These are phyloP conservation scores for Hypoxylon trugodes DNA, from an alignment of 495 filamentous ascomycete genomes.

Conservation along the genomic window DNA sequence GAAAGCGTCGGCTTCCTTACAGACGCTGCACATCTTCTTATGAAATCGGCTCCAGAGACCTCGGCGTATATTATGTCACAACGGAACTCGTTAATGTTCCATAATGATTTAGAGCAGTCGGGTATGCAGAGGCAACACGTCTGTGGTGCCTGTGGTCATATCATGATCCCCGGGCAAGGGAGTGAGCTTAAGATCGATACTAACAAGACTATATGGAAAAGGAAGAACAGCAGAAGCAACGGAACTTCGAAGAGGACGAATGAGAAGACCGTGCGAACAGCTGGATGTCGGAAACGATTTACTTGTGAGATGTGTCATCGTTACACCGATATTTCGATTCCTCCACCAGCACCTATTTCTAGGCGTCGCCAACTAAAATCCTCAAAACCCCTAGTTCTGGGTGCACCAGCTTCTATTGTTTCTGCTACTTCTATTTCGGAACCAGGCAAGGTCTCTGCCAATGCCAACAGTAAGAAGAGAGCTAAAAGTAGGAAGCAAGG, in stretches of 20 bases:
- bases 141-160: constrained; percentile 62
- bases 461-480: constrained; percentile 62
- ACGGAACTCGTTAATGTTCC: constrained; percentile 52
- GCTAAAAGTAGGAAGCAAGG: constrained; percentile 63
- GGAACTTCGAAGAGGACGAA: not conserved
- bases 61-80: constrained; percentile 60
- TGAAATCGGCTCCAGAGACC: constrained; percentile 53
- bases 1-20: constrained; percentile 53
- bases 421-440: constrained; percentile 1
- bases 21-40: constrained; percentile 60
- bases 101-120: constrained; percentile 50
- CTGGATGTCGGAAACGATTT: constrained; percentile 49
- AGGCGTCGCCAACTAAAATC: constrained; percentile 34
- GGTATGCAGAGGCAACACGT: constrained; percentile 56
- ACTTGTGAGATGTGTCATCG: constrained; percentile 55
- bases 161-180: constrained; percentile 56
- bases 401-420: not conserved
- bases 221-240: constrained; percentile 9
- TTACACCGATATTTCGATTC: constrained; percentile 50
- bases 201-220: constrained; percentile 31
- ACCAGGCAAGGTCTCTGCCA: constrained; percentile 43
- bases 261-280: not conserved
- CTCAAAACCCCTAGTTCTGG: not conserved
- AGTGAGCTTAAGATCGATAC: constrained; percentile 48
- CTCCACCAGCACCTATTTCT: constrained; percentile 43